These are phyloP conservation scores for Infundibulicybe gibba DNA, from an alignment of 768 basidiomycete species.

Conservation along the genomic window DNA sequence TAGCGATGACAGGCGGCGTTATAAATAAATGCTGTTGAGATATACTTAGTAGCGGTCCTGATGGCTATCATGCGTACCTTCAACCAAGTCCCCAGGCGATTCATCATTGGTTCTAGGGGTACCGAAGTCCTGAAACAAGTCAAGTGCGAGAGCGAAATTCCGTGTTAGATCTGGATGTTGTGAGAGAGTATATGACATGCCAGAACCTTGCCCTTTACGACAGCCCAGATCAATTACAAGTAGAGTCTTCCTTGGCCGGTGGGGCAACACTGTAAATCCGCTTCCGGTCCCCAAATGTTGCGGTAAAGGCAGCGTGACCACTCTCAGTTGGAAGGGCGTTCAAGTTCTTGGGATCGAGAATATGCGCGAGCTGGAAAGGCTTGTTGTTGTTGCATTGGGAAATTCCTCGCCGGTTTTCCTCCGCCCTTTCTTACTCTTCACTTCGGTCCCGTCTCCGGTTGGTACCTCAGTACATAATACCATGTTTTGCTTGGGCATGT, in stretches of 20 bases:
- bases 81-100: constrained; percentile 94
- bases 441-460: constrained; percentile 11
- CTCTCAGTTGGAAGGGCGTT: constrained; percentile 40
- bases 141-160: constrained; percentile 56
- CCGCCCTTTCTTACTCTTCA: constrained; percentile 20
- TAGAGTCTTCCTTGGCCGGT: constrained; percentile 63
- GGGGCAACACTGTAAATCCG: constrained; percentile 77
- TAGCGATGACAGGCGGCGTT: too few species aligned
- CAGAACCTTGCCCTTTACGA: constrained; percentile 87
- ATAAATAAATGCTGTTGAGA: background rate
- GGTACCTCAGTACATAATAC: constrained; percentile 7
- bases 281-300: constrained; percentile 58
- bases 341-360: constrained; percentile 88
- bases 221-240: constrained; percentile 80
- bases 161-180: background rate
- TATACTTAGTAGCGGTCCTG: constrained; percentile 59
- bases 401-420: constrained; percentile 15
- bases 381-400: constrained; percentile 31
- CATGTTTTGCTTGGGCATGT: constrained; percentile 9
- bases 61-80: constrained; percentile 81
- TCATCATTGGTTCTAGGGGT: constrained; percentile 50
- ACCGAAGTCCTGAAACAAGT: constrained; percentile 93
- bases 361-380: constrained; percentile 73
- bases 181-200: constrained; percentile 36
- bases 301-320: constrained; percentile 27